phyloP scores from a whole-genome alignment of 345 rosid genomes.

The Hibiscus trionum region DNA sequence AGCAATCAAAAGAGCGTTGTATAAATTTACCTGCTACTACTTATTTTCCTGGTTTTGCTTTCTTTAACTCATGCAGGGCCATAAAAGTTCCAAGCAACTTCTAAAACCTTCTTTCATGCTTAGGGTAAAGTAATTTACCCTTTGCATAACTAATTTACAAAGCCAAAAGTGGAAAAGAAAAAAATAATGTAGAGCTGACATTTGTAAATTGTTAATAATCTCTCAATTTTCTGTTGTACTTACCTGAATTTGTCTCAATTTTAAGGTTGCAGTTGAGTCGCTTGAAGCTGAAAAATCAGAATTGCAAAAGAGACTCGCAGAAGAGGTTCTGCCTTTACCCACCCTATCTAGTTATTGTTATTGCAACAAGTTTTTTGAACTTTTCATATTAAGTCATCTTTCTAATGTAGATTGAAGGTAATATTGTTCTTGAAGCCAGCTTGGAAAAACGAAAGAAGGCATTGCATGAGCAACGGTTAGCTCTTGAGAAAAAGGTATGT shows the following conservation, averaged over 20 bases:
- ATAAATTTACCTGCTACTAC: neutral
- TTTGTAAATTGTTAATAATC: neutral
- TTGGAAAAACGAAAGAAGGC: slow-evolving; percentile 58
- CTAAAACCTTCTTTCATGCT: neutral
- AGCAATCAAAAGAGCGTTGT: slow-evolving; percentile 3
- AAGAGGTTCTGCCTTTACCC: slow-evolving; percentile 46
- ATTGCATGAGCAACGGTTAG: slow-evolving; percentile 55
- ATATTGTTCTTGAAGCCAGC: slow-evolving; percentile 49
- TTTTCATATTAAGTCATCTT: slow-evolving; percentile 3
- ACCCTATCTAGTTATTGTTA: slow-evolving; percentile 1
- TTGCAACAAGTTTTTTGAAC: slow-evolving; percentile 1
- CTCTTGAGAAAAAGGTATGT: slow-evolving; percentile 72
- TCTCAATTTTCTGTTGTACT: slow-evolving; percentile 5
- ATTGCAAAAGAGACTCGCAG: slow-evolving; percentile 52
- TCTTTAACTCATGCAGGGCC: neutral
- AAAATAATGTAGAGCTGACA: neutral
- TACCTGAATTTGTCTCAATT: slow-evolving; percentile 6
- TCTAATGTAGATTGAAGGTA: slow-evolving; percentile 48
- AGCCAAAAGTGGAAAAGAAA: neutral
- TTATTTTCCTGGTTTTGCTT: neutral
- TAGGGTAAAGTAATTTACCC: neutral
- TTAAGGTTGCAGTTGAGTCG: slow-evolving; percentile 58
- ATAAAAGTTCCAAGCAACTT: neutral
- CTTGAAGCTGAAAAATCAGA: slow-evolving; percentile 61
- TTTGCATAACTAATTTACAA: neutral